Evolutionary conservation across 306 rosid genomes (phyloP).

Genomic region (Vicia faba): DNA sequence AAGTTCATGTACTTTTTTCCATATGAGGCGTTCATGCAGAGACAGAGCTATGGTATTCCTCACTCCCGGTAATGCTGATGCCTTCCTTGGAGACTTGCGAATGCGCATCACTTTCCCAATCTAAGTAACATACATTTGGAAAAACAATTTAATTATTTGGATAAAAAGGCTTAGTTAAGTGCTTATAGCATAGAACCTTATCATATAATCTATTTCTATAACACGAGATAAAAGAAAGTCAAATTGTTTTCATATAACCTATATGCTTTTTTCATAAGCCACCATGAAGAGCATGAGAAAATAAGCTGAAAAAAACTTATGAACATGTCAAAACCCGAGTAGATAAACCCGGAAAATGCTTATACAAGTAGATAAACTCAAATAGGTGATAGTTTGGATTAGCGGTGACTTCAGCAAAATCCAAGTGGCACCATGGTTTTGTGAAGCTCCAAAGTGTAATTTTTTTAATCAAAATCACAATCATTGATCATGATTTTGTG

Average conservation of each 20-base stretch:
- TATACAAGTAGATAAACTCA: neutral
- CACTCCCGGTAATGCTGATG: too few relatives aligned
- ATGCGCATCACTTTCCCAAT: conserved; percentile 84
- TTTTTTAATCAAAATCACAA: too few relatives aligned
- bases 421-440: too few relatives aligned
- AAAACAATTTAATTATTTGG: neutral
- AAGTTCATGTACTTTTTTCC: conserved; percentile 64
- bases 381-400: too few relatives aligned
- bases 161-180: neutral
- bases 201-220: neutral
- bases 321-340: neutral
- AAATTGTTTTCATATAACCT: neutral
- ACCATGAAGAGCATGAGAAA: neutral
- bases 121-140: conserved; percentile 42
- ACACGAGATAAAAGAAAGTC: neutral
- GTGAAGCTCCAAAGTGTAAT: too few relatives aligned
- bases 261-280: neutral
- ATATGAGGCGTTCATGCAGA: conserved; percentile 56
- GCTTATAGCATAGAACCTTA: neutral
- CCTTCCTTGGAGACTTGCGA: conserved; percentile 58
- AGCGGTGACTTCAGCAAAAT: too few relatives aligned
- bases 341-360: neutral
- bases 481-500: too few relatives aligned
- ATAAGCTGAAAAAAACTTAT: neutral
- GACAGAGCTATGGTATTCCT: conserved; percentile 53